Conservation (phyloP, 2,329 filamentous ascomycete species). For the Cryoendolithus antarcticus region DNA sequence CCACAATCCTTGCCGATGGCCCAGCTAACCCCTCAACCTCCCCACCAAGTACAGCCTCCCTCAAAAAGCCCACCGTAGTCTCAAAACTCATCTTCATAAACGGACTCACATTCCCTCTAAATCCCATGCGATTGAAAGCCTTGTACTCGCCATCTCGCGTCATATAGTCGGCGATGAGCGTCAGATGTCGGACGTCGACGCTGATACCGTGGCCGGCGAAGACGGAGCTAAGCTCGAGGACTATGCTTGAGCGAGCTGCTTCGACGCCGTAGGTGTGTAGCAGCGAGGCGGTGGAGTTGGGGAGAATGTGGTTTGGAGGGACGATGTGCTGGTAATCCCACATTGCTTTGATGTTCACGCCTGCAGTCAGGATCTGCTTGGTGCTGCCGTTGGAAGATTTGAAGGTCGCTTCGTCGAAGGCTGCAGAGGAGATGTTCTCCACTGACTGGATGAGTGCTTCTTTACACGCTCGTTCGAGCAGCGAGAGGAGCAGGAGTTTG, state of each 20-base stretch:
- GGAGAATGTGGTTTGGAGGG: conserved; percentile 73
- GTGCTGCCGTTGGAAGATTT: conserved; percentile 21
- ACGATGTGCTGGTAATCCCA: conserved; percentile 76
- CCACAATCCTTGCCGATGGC: conserved; percentile 77
- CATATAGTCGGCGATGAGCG: conserved; percentile 95
- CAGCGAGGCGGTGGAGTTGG: conserved; percentile 85
- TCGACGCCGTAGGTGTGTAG: conserved; percentile 83
- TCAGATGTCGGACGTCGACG: conserved; percentile 84
- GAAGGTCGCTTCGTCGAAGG: conserved; percentile 49
- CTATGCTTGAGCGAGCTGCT: conserved; percentile 76
- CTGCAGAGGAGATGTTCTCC: conserved; percentile 60
- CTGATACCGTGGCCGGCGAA: conserved; percentile 85
- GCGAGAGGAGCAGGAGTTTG: conserved; percentile 84
- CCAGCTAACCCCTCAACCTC: conserved; percentile 82
- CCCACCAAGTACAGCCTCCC: conserved; percentile 78
- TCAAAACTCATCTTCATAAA: conserved; percentile 99
- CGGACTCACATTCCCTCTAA: conserved; percentile 73
- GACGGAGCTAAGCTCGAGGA: conserved; percentile 71
- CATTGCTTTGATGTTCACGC: conserved; percentile 84
- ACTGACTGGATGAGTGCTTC: conserved; percentile 81
- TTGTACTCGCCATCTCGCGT: conserved; percentile 83
- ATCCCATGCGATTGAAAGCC: conserved; percentile 82
- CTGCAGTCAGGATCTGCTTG: conserved; percentile 55
- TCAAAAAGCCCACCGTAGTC: conserved; percentile 87
- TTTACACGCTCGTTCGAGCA: conserved; percentile 71